Percentiles rank a stretch among this genome's conserved stretches.
These are phyloP conservation scores for Penicillium paneum DNA, from an alignment of 2,329 filamentous ascomycete genomes.

Conservation along the genomic window DNA sequence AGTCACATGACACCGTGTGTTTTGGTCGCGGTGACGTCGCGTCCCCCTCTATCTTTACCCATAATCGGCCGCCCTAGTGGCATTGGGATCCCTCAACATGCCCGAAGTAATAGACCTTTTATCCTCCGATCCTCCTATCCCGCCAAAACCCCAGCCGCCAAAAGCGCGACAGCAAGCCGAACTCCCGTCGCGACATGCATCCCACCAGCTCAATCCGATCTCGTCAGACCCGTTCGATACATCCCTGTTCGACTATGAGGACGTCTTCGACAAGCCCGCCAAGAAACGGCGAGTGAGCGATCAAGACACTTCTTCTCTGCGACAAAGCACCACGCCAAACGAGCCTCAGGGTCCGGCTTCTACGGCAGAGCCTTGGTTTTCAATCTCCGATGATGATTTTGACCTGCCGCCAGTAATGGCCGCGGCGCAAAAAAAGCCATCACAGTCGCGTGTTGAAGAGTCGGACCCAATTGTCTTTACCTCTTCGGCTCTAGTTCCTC, in stretches of 20 bases:
- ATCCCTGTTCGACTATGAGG: constrained; percentile 27
- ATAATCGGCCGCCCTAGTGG: constrained; percentile 9
- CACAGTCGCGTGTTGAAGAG: constrained; percentile 21
- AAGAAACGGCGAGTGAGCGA: constrained; percentile 34
- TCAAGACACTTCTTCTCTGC: constrained; percentile 13
- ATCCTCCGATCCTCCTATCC: constrained; percentile 33
- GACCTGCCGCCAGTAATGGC: constrained; percentile 14
- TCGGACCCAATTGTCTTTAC: constrained; percentile 45
- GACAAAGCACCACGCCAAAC: constrained; percentile 1
- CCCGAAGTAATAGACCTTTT: constrained; percentile 41
- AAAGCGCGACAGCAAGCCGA: constrained; percentile 13
- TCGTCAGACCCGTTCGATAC: constrained; percentile 31
- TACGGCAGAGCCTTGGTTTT: constrained; percentile 16
- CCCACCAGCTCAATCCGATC: constrained; percentile 13
- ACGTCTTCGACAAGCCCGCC: constrained; percentile 24
- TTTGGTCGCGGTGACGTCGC: constrained; percentile 18
- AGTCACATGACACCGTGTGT: constrained; percentile 29
- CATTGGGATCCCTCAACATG: constrained; percentile 26
- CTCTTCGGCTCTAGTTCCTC: constrained; percentile 37
- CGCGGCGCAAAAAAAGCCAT: constrained; percentile 1
- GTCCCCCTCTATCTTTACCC: constrained; percentile 13
- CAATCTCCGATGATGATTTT: constrained; percentile 33
- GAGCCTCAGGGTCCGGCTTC: background rate
- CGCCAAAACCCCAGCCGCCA: constrained; percentile 9
- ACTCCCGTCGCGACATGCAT: constrained; percentile 9